Conservation (phyloP, 2,329 filamentous ascomycete species). For the Fonsecaea monophora region DNA sequence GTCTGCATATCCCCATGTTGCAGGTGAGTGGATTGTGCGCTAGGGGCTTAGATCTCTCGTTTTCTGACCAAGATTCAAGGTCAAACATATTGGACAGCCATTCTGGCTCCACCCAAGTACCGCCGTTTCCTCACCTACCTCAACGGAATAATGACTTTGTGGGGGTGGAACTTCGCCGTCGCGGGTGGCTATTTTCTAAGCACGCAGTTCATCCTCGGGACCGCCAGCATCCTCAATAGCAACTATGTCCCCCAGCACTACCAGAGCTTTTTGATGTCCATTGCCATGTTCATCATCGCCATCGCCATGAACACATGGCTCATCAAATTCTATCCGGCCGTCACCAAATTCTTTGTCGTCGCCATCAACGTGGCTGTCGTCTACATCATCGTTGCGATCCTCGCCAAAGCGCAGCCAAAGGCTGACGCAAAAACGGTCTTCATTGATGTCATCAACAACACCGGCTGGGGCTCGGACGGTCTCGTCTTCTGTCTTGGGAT, state of each 20-base stretch:
- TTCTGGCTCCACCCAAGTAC: constrained; percentile 55
- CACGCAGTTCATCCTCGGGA: constrained; percentile 25
- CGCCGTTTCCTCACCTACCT: constrained; percentile 57
- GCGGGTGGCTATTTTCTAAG: constrained; percentile 42
- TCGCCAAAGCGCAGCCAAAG: constrained; percentile 34
- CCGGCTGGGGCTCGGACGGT: constrained; percentile 41
- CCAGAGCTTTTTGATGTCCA: constrained; percentile 39
- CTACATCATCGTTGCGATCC: constrained; percentile 40
- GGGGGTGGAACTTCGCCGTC: constrained; percentile 60
- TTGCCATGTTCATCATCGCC: constrained; percentile 14
- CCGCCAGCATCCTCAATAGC: constrained; percentile 23
- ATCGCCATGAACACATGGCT: constrained; percentile 23
- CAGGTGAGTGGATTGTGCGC: constrained; percentile 48
- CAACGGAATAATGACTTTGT: constrained; percentile 61
- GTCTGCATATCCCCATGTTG: constrained; percentile 58
- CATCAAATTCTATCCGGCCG: constrained; percentile 23
- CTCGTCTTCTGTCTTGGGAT: constrained; percentile 31
- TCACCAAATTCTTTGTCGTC: constrained; percentile 27
- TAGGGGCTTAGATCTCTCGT: constrained; percentile 45
- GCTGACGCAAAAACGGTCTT: constrained; percentile 32
- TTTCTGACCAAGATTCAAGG: constrained; percentile 4
- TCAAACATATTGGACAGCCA: constrained; percentile 17
- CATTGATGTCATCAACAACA: constrained; percentile 33
- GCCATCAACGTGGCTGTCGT: constrained; percentile 36
- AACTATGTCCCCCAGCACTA: constrained; percentile 29